Evolutionary conservation across 192 early-diverging fungal genomes (phyloP).

Genomic region (Piromyces sp.): DNA sequence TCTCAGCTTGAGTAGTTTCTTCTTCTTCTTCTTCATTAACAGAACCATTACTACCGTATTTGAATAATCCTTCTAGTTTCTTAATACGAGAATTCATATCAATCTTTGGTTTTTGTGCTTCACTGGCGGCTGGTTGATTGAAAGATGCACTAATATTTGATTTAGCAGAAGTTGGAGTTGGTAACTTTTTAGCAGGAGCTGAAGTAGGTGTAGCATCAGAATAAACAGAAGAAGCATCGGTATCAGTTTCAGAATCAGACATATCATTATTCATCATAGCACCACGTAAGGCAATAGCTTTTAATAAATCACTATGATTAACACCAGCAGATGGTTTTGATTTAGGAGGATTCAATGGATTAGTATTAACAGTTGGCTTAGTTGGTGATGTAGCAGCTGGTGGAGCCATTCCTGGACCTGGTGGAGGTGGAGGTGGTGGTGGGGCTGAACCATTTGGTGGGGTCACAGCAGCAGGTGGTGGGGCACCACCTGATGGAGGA

Average conservation of each 20-base stretch:
- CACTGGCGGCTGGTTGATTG: background rate
- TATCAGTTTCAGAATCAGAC: background rate
- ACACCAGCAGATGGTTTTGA: slow-evolving; percentile 16
- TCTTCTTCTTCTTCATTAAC: background rate
- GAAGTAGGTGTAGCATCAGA: background rate
- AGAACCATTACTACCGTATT: background rate
- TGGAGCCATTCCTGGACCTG: slow-evolving; percentile 10
- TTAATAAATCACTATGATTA: slow-evolving; percentile 9
- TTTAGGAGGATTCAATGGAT: background rate
- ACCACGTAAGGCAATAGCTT: slow-evolving; percentile 1
- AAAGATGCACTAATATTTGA: background rate
- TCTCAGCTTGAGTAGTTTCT: background rate
- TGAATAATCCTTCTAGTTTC: background rate
- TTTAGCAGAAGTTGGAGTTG: background rate
- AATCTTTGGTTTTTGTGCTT: background rate
- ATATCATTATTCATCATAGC: slow-evolving; percentile 11
- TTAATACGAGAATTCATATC: background rate
- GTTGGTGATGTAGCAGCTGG: slow-evolving; percentile 20
- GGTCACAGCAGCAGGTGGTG: slow-evolving; percentile 5
- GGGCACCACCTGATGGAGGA: too few species aligned
- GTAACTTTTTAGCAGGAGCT: background rate
- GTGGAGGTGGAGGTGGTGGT: slow-evolving; percentile 25
- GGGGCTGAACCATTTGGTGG: slow-evolving; percentile 9
- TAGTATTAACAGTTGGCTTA: slow-evolving; percentile 4
- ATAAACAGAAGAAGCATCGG: background rate